phyloP scores from a whole-genome alignment of 352 stramenopile genomes.

The Pythium diclinum region DNA sequence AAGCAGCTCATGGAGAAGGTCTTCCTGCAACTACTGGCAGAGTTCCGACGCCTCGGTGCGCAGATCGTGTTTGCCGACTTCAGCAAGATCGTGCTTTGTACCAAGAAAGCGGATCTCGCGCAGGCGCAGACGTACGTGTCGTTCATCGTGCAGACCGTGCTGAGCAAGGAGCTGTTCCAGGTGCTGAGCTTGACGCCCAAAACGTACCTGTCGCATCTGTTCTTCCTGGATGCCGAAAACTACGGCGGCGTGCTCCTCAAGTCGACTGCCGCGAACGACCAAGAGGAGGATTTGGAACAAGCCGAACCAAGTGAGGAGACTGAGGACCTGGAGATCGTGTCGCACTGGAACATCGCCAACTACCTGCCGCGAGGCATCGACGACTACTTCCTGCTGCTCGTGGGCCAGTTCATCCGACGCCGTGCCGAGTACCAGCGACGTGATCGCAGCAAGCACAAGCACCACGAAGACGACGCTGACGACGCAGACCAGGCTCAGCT shows the following conservation, averaged over 20 bases:
- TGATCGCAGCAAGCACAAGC: conserved; percentile 25
- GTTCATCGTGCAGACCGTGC: conserved; percentile 93
- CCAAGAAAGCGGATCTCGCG: conserved; percentile 65
- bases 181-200: conserved; percentile 69
- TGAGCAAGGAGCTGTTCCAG: conserved; percentile 81
- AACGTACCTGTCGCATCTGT: conserved; percentile 89
- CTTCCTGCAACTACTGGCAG: conserved; percentile 89
- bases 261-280: conserved; percentile 24
- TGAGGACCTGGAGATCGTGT: conserved; percentile 62
- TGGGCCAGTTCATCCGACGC: conserved; percentile 85
- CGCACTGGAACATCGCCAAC: conserved; percentile 88
- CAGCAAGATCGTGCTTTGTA: conserved; percentile 68
- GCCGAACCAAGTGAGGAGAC: conserved; percentile 29
- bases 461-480: conserved; percentile 40
- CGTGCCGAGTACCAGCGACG: conserved; percentile 57
- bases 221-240: conserved; percentile 97
- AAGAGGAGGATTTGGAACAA: conserved; percentile 18
- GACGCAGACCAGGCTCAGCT: conserved; percentile 24
- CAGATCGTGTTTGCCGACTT: conserved; percentile 92
- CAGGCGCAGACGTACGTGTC: conserved; percentile 93
- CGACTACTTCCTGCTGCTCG: conserved; percentile 87
- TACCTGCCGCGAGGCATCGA: conserved; percentile 81
- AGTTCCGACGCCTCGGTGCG: conserved; percentile 93
- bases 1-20: conserved; percentile 95
- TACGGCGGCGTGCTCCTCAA: conserved; percentile 91